Evolutionary conservation across 352 stramenopile genomes (phyloP).

Genomic region (Pythium utonaiense): DNA sequence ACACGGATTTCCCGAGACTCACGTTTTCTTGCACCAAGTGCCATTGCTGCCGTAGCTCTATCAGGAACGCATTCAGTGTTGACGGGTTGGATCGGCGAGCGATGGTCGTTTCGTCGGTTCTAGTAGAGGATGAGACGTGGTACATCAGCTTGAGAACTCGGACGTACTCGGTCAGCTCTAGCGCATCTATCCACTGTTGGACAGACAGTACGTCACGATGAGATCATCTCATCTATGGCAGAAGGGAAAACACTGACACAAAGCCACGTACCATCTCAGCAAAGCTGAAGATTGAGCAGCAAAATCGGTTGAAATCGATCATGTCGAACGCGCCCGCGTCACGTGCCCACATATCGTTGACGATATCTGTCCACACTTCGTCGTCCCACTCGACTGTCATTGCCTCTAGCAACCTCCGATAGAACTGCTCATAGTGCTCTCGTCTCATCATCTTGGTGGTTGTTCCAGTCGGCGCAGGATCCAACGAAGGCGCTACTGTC

Average conservation of each 20-base stretch:
- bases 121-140: constrained; percentile 9
- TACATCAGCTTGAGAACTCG: constrained; percentile 28
- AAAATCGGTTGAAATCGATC: constrained; percentile 50
- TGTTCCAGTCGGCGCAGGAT: neutral
- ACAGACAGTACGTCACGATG: neutral
- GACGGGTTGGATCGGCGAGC: constrained; percentile 21
- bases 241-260: neutral
- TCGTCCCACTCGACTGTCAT: constrained; percentile 57
- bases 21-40: constrained; percentile 20
- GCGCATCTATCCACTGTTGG: constrained; percentile 30
- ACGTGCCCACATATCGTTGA: constrained; percentile 38
- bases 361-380: constrained; percentile 24
- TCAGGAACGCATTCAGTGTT: constrained; percentile 23
- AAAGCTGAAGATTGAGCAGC: constrained; percentile 55
- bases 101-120: neutral
- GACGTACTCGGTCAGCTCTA: constrained; percentile 29
- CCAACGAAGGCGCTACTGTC: neutral
- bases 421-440: constrained; percentile 21
- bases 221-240: neutral
- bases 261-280: constrained; percentile 39
- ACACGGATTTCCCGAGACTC: constrained; percentile 33
- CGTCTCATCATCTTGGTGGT: neutral
- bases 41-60: constrained; percentile 16
- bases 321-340: constrained; percentile 28
- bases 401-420: constrained; percentile 35